Conservation (phyloP, 2,329 filamentous ascomycete species). For the Aureobasidium vineae region DNA sequence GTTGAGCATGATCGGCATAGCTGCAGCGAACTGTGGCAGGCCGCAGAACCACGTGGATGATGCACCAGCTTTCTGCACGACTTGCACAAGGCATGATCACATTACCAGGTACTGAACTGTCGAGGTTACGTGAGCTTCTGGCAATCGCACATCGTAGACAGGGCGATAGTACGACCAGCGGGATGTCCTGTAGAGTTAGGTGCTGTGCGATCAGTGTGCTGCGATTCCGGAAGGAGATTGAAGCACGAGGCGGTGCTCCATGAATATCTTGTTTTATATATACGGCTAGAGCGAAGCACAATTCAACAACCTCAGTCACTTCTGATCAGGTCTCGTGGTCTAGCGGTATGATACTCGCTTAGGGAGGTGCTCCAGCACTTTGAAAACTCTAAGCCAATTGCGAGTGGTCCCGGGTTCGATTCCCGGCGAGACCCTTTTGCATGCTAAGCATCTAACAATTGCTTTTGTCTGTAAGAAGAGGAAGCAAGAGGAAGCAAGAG, state of each 20-base stretch:
- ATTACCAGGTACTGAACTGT: neutral
- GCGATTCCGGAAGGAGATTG: too few relatives aligned
- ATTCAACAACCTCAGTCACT: neutral
- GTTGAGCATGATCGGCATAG: neutral
- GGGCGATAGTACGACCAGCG: neutral
- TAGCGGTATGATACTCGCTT: conserved; percentile 25
- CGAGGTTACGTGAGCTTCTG: neutral
- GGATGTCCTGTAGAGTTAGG: neutral
- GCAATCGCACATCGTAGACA: neutral
- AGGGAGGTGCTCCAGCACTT: neutral
- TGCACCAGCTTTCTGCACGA: neutral
- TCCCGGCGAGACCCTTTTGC: conserved; percentile 9
- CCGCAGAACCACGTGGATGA: neutral
- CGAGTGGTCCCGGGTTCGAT: conserved; percentile 7
- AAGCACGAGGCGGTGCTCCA: neutral
- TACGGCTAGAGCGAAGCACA: fast-evolving
- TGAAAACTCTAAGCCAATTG: conserved; percentile 5
- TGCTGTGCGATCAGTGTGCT: neutral
- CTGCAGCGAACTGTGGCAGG: conserved; percentile 1
- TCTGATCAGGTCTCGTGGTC: conserved; percentile 17
- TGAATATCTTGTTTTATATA: neutral
- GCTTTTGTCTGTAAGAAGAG: neutral
- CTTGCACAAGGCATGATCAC: neutral
- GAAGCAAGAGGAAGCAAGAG: neutral
- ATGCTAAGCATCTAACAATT: neutral